phyloP scores from a whole-genome alignment of 805 yeast genomes.

The Candida boidinii region DNA sequence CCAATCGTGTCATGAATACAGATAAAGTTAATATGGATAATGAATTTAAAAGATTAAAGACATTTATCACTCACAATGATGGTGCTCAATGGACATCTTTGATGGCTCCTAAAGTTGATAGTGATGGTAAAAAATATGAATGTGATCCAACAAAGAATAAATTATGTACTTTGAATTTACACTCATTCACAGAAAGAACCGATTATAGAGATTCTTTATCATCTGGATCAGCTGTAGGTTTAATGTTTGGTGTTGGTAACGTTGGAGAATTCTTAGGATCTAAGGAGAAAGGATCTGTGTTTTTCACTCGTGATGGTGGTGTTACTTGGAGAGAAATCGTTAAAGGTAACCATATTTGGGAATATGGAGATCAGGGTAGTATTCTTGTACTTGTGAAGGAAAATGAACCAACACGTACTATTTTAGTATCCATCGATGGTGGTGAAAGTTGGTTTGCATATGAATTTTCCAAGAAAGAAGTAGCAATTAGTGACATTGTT shows the following conservation, averaged over 20 bases:
- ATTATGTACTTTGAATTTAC: conserved; percentile 21
- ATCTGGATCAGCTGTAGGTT: conserved; percentile 52
- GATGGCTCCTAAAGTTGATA: conserved; percentile 57
- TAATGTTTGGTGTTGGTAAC: conserved; percentile 88
- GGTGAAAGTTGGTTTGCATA: conserved; percentile 71
- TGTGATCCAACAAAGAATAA: conserved; percentile 3
- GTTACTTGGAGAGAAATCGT: conserved; percentile 73
- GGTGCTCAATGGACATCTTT: conserved; percentile 30
- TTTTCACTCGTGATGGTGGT: conserved; percentile 86
- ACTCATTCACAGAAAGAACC: conserved; percentile 23
- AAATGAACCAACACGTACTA: conserved; percentile 43
- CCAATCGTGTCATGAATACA: conserved; percentile 27
- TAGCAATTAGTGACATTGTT: conserved; percentile 61
- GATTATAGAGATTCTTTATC: conserved; percentile 9
- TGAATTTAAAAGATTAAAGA: conserved; percentile 37
- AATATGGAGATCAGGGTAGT: conserved; percentile 92
- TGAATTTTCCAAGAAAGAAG: conserved; percentile 48
- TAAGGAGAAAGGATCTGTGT: conserved; percentile 39
- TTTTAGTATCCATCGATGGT: conserved; percentile 67
- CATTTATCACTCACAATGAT: conserved; percentile 11
- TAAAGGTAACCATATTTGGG: conserved; percentile 83
- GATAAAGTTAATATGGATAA: conserved; percentile 5
- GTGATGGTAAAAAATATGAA: conserved; percentile 1
- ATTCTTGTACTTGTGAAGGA: conserved; percentile 65
- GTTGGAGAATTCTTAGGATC: conserved; percentile 58